Evolutionary conservation across 805 yeast species (phyloP), one percentile per base, ranked within the genome.

Genomic region (Saccharomycopsis lassenensis): DNA sequence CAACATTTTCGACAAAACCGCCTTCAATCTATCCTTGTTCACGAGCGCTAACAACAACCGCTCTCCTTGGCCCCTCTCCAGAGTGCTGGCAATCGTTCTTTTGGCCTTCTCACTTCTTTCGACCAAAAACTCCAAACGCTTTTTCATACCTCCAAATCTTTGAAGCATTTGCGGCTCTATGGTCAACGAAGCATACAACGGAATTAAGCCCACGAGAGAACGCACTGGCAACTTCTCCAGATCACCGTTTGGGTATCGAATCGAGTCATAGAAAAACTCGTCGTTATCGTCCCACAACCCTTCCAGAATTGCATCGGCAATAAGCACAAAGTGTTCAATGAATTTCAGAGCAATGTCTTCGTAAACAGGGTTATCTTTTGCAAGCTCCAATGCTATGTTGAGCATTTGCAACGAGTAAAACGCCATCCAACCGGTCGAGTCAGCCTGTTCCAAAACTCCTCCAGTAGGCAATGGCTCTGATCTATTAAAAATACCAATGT

Each of bases 351-450:
- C 95, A 56, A 85, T 82, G 55, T 85, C 91, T 59, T 86, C 95
- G 59, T 87, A 87, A 14, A 82, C 91, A 0, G 82, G 76, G 46
- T 84, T 75, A 32, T 77, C 74, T 54, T 81, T 84, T 15, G 95
- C 89, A 49, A 86, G 69, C 57, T 87, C 95, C 44, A 86, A 67
- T 0, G 95, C 87, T 53, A 87, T 87, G 56, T 84, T 86, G 58
- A 87, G 69, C 95, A 86, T 85, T 53, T 81, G 87, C 50, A 87
- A 65, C 21, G 81, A 72, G 61, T 79, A 86, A 62, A 89, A 86
- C 0, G 94, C 95, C 91, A 86, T 83, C 96, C 96, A 86, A 20
- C 95, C 95, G 7, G 96, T 87, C 11, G 94, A 81, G 58, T 86
- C 96, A 0, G 95, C 94, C 58, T 86, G 96, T 53, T 84, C 93